Percentiles rank a stretch among this genome's conserved stretches.
Evolutionary conservation across 352 stramenopile species (phyloP).

Genomic region (Globisporangium canariense): DNA sequence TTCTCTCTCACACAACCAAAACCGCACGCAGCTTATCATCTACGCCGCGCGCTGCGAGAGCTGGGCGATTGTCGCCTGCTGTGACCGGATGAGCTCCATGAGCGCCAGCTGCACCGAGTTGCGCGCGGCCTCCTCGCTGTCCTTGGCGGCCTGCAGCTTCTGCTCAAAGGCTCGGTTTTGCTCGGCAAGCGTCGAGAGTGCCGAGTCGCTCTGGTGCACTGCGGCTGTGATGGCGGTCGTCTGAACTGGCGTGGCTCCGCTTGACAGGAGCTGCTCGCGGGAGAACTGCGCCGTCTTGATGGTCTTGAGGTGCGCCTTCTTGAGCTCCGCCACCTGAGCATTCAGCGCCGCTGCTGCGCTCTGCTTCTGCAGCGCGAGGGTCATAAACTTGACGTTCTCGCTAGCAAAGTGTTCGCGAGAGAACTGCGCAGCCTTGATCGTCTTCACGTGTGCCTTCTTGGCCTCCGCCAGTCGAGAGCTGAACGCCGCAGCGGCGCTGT

Average conservation of each 20-base stretch:
- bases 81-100: constrained; percentile 37
- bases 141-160: constrained; percentile 42
- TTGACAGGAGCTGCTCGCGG: constrained; percentile 4
- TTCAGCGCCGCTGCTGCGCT: neutral
- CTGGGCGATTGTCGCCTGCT: constrained; percentile 33
- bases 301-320: constrained; percentile 8
- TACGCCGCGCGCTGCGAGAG: constrained; percentile 26
- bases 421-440: constrained; percentile 4
- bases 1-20: constrained; percentile 3
- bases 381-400: constrained; percentile 3
- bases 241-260: neutral
- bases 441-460: constrained; percentile 15
- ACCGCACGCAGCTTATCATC: neutral
- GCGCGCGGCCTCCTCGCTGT: constrained; percentile 68
- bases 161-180: constrained; percentile 38
- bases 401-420: constrained; percentile 5
- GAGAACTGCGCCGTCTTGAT: constrained; percentile 5
- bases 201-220: neutral
- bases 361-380: neutral
- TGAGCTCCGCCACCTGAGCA: neutral
- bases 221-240: neutral
- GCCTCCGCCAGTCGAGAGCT: constrained; percentile 21
- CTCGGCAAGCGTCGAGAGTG: constrained; percentile 18
- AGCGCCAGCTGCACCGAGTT: constrained; percentile 73
- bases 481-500: constrained; percentile 22